Percentiles rank a stretch among this genome's conserved stretches.
Evolutionary conservation across 805 yeast genomes (phyloP).

Genomic region (Cyberlindnera galapagoensis): DNA sequence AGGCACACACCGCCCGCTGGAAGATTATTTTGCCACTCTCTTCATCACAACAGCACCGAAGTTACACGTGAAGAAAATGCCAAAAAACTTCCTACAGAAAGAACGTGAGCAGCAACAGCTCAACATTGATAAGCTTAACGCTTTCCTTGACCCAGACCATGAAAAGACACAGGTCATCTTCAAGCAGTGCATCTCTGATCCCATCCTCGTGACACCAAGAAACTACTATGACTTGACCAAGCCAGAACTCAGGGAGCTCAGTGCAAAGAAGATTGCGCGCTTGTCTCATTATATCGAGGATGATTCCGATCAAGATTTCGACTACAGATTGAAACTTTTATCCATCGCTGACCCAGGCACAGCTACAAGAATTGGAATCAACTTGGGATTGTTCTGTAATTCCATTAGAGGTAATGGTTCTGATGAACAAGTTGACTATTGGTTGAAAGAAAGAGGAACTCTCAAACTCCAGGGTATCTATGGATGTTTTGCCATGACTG

Average conservation of each 20-base stretch:
- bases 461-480: conserved; percentile 45
- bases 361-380: conserved; percentile 81
- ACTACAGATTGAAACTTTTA: conserved; percentile 50
- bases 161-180: conserved; percentile 42
- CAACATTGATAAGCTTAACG: conserved; percentile 41
- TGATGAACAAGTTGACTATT: conserved; percentile 71
- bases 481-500: conserved; percentile 94
- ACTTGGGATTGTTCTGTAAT: conserved; percentile 75
- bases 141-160: conserved; percentile 47
- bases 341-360: conserved; percentile 73
- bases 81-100: conserved; percentile 23
- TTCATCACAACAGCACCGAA: too few relatives aligned
- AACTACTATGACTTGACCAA: conserved; percentile 53
- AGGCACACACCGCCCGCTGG: too few relatives aligned
- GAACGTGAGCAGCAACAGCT: conserved; percentile 42
- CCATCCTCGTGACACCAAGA: conserved; percentile 48
- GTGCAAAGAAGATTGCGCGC: conserved; percentile 56
- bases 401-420: conserved; percentile 88
- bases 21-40: too few relatives aligned
- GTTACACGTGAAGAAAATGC: conserved; percentile 6
- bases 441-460: conserved; percentile 72
- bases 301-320: conserved; percentile 35
- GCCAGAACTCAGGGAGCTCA: conserved; percentile 48
- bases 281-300: conserved; percentile 53
- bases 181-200: conserved; percentile 62